phyloP scores from a whole-genome alignment of 139 green algal genomes.

The Tetraselmis striata region DNA sequence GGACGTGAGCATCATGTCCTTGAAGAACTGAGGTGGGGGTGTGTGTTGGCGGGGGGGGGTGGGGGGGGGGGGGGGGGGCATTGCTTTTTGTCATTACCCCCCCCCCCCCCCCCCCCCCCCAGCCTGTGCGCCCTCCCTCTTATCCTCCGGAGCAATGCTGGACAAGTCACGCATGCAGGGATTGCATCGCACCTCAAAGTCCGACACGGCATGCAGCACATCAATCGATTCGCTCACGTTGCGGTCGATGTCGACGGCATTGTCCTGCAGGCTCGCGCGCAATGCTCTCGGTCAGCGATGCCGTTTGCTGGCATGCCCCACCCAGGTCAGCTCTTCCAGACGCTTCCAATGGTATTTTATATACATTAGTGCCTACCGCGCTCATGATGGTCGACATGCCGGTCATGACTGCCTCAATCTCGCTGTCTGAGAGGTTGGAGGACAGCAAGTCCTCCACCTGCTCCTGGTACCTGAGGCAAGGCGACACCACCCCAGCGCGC shows the following conservation, averaged over 20 bases:
- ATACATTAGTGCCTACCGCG: not conserved
- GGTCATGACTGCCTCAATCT: not conserved
- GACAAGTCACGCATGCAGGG: too few relatives aligned
- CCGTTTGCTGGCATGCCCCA: too few relatives aligned
- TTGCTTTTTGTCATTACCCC: too few relatives aligned
- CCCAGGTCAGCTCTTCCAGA: too few relatives aligned
- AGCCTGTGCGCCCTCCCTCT: too few relatives aligned
- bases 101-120: too few relatives aligned
- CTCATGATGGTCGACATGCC: not conserved
- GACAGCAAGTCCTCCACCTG: not conserved
- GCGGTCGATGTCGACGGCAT: not conserved
- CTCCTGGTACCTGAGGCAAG: not conserved
- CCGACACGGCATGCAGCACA: not conserved
- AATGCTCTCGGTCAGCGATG: too few relatives aligned
- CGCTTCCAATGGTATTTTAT: too few relatives aligned
- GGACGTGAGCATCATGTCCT: not conserved
- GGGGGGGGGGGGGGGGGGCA: too few relatives aligned
- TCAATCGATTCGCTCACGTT: not conserved
- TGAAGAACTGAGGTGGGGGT: not conserved
- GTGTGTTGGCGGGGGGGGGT: too few relatives aligned
- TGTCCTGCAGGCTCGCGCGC: not conserved
- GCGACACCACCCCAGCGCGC: too few relatives aligned
- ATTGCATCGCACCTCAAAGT: not conserved
- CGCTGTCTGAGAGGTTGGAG: not conserved
- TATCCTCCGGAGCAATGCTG: too few relatives aligned